Percentiles rank a stretch among this genome's conserved stretches.
phyloP scores from a whole-genome alignment of 345 rosid species.

The Pugionium cornutum region DNA sequence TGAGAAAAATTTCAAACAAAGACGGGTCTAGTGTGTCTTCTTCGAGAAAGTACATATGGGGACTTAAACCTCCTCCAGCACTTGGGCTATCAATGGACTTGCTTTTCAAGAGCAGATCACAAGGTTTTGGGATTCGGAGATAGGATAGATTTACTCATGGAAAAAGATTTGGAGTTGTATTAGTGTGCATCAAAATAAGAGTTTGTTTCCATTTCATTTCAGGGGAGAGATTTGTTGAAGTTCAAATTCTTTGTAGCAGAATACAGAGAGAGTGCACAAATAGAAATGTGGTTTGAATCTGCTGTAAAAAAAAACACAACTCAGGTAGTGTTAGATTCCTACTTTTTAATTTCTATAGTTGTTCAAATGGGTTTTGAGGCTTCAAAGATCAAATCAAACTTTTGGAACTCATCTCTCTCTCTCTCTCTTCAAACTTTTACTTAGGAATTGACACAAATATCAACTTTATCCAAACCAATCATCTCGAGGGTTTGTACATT shows the following conservation, averaged over 20 bases:
- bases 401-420: too few species aligned
- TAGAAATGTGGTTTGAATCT: slow-evolving; percentile 24
- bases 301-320: slow-evolving; percentile 20
- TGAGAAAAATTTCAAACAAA: slow-evolving; percentile 47
- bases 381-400: too few species aligned
- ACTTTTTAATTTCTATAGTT: slow-evolving; percentile 28
- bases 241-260: slow-evolving; percentile 36
- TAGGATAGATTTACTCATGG: slow-evolving; percentile 32
- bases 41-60: slow-evolving; percentile 52
- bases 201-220: slow-evolving; percentile 5
- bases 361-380: slow-evolving; percentile 10
- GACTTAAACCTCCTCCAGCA: slow-evolving; percentile 54
- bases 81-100: slow-evolving; percentile 56
- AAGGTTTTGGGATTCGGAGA: slow-evolving; percentile 51
- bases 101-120: slow-evolving; percentile 60
- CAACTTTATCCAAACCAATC: too few species aligned
- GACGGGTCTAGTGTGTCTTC: slow-evolving; percentile 48
- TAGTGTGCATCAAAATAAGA: slow-evolving; percentile 29
- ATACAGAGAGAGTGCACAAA: slow-evolving; percentile 16
- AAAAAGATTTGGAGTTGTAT: slow-evolving; percentile 8
- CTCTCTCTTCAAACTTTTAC: too few species aligned
- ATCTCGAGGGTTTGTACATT: too few species aligned
- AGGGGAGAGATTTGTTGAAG: slow-evolving; percentile 22
- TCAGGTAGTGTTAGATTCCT: slow-evolving; percentile 29
- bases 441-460: too few species aligned